Evolutionary conservation across 805 yeast genomes (phyloP).

Genomic region (Lipomyces orientalis): DNA sequence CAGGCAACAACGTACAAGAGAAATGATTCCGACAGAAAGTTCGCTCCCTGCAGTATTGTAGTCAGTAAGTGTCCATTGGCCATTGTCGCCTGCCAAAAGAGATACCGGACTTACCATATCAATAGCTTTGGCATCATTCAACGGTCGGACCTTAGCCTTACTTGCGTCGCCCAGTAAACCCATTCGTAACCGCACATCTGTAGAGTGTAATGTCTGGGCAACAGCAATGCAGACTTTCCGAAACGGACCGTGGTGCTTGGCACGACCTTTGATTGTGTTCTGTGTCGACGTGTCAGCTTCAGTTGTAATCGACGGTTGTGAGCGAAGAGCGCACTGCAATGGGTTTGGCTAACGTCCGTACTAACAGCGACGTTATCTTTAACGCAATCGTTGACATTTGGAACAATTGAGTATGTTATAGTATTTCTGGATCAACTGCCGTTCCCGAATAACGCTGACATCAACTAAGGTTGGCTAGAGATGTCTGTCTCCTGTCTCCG

Average conservation of each 20-base stretch:
- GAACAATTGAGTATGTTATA: not conserved
- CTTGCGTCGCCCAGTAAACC: slow-evolving; percentile 61
- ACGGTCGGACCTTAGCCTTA: slow-evolving; percentile 63
- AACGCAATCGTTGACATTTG: slow-evolving; percentile 77
- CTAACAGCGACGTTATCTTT: slow-evolving; percentile 71
- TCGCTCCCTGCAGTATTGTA: slow-evolving; percentile 60
- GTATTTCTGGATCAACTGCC: not conserved
- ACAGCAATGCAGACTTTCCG: slow-evolving; percentile 64
- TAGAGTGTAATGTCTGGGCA: slow-evolving; percentile 73
- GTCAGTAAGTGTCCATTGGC: not conserved
- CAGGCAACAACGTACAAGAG: slow-evolving; percentile 55
- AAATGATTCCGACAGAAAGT: slow-evolving; percentile 74
- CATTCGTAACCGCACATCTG: slow-evolving; percentile 68
- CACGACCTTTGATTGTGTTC: slow-evolving; percentile 71
- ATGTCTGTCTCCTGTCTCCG: not conserved
- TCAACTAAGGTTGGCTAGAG: not conserved
- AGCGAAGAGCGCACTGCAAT: slow-evolving; percentile 55
- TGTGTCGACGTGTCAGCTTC: slow-evolving; percentile 28
- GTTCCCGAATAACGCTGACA: not conserved
- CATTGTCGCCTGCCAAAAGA: not conserved
- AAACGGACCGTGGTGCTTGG: slow-evolving; percentile 72
- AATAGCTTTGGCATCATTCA: slow-evolving; percentile 80
- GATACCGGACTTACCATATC: slow-evolving; percentile 51
- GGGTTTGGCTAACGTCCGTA: slow-evolving; percentile 80
- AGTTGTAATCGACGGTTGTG: not conserved